These are phyloP conservation scores for Prunus salicina DNA, from an alignment of 306 rosid species.

Conservation along the genomic window DNA sequence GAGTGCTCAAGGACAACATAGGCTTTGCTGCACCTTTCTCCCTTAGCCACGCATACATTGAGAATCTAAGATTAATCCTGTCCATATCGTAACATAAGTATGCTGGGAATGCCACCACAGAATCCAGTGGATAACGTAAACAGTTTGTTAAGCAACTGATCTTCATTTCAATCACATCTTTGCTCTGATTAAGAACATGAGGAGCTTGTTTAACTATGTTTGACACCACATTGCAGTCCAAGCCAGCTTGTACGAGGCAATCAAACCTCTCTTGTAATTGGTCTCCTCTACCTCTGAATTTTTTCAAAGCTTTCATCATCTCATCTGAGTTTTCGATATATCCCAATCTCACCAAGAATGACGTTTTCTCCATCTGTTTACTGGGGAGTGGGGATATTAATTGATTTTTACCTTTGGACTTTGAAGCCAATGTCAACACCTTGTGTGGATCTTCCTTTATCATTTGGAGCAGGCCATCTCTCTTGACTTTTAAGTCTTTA, in stretches of 20 bases:
- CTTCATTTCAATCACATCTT: slow-evolving; percentile 51
- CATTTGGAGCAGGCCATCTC: slow-evolving; percentile 42
- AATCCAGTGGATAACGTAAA: slow-evolving; percentile 62
- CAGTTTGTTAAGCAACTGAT: slow-evolving; percentile 43
- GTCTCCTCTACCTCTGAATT: slow-evolving; percentile 74
- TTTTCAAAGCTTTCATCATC: slow-evolving; percentile 60
- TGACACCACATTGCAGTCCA: slow-evolving; percentile 51
- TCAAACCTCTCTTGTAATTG: slow-evolving; percentile 81
- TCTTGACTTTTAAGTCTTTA: slow-evolving; percentile 47
- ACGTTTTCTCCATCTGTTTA: slow-evolving; percentile 47
- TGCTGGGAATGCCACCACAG: slow-evolving; percentile 52
- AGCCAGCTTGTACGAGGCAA: slow-evolving; percentile 76
- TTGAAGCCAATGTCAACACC: slow-evolving; percentile 51
- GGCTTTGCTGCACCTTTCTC: slow-evolving; percentile 54
- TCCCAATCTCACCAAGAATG: slow-evolving; percentile 64
- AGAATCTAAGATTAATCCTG: slow-evolving; percentile 48
- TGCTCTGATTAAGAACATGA: slow-evolving; percentile 54
- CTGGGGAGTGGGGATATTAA: slow-evolving; percentile 20
- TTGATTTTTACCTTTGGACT: slow-evolving; percentile 28
- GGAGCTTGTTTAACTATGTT: slow-evolving; percentile 58
- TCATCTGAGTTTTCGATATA: slow-evolving; percentile 79
- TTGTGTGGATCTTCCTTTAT: slow-evolving; percentile 56
- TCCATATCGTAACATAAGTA: slow-evolving; percentile 60
- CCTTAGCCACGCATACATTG: slow-evolving; percentile 71
- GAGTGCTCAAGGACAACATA: slow-evolving; percentile 49